Evolutionary conservation across 257 asterid species (phyloP), one percentile per base, ranked within the genome.

Genomic region (Datura wrightii): DNA sequence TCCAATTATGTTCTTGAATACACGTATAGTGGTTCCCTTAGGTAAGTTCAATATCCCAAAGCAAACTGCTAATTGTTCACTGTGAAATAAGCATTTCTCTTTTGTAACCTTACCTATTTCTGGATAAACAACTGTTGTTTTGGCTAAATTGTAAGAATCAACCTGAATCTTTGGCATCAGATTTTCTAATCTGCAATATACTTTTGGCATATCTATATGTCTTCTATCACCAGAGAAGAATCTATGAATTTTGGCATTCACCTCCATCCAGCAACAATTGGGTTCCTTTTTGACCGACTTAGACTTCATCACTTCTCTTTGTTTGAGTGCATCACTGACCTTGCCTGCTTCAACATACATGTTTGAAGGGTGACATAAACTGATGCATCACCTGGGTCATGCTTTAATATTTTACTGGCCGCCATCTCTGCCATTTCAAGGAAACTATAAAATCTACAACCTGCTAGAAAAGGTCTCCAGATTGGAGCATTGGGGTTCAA

Each of bases 221-320:
- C 59, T 71, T 41, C 44, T 53, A 36, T 87, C 87, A 34, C 87
- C 84, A 15, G 89, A 87, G 81, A 59, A 87, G 85, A 87, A 87
- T 58, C n/a, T 84, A 70, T 87, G 71, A 13, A 37, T 81, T 54
- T 48, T 50, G 3, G 78, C 55, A 19, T 84, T 84, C 39, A 81
- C 87, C 72, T 87, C 89, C 69, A 87, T 39, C 89, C 87, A 84
- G 87, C 89, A 84, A 72, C 66, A 87, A 48, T 87, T 85, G 0
- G 89, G 89, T 84, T 87, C 89, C 44, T 87, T 87, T 16, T 58
- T 46, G 1, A 84, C 66, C 5, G 52, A 82, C 80, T 62, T 84
- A 31, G 53, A 41, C 67, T 69, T 69, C 89, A 87, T 87, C 16
- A 84, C 15, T 65, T 13, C 83, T 53, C 89, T 84, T 65, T 80